A percentile compares a stretch with the other conserved stretches of the same genome.
These are phyloP conservation scores for Metarhizium album DNA, from an alignment of 2,329 filamentous ascomycete genomes.

Conservation along the genomic window DNA sequence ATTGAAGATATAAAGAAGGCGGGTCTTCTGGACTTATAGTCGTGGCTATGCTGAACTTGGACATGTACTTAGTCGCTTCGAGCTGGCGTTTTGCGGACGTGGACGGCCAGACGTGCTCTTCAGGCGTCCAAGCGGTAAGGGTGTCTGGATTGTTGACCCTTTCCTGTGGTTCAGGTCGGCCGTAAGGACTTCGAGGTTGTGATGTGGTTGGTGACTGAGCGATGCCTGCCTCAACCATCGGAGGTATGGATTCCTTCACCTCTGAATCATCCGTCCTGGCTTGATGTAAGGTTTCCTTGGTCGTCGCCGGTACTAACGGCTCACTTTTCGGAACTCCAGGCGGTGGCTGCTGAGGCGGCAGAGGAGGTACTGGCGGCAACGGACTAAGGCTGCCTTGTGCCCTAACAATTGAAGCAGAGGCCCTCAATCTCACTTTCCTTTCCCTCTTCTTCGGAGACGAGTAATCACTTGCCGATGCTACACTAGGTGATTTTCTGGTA, in stretches of 20 bases:
- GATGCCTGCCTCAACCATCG: background rate
- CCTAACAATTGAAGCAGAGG: background rate
- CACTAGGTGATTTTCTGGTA: background rate
- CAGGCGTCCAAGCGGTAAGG: background rate
- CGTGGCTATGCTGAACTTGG: slow-evolving; percentile 22
- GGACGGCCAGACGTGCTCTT: background rate
- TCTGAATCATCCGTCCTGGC: background rate
- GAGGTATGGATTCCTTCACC: background rate
- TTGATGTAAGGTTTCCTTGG: background rate
- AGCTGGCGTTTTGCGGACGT: background rate
- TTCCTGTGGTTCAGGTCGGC: background rate
- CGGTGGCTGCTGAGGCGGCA: background rate
- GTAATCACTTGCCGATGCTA: background rate
- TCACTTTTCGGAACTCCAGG: background rate
- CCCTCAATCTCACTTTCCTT: background rate
- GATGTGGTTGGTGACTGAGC: background rate
- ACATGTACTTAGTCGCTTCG: slow-evolving; percentile 11
- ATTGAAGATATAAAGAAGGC: slow-evolving; percentile 2
- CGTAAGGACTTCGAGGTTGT: background rate
- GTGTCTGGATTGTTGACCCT: background rate
- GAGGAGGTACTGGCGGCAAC: background rate
- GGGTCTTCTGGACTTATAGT: slow-evolving; percentile 9
- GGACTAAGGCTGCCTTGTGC: background rate
- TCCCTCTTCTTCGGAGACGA: background rate
- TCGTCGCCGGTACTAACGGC: too few relatives aligned